A percentile compares a stretch with the other conserved stretches of the same genome.
Conservation (phyloP, 179 eudicot genomes). For the Drosera spatulata region DNA sequence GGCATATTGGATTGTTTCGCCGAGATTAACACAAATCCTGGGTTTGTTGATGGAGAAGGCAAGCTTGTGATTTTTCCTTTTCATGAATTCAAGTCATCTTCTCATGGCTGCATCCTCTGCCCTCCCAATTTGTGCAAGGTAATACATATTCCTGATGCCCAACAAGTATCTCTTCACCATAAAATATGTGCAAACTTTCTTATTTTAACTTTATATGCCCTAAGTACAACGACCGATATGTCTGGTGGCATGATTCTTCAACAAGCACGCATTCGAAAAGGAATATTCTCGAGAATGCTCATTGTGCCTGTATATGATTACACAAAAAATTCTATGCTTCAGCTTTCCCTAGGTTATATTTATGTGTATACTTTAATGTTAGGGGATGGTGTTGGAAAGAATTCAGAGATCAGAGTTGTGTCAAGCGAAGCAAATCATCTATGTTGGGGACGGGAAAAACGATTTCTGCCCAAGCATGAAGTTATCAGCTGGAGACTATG, state of each 20-base stretch:
- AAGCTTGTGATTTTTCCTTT: slow-evolving; percentile 67
- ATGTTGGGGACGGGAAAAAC: slow-evolving; percentile 58
- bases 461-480: slow-evolving; percentile 65
- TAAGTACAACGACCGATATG: too few species aligned
- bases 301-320: too few species aligned
- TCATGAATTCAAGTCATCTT: slow-evolving; percentile 27
- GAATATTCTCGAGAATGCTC: too few species aligned
- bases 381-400: slow-evolving; percentile 46
- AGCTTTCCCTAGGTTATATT: too few species aligned
- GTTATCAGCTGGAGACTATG: slow-evolving; percentile 32
- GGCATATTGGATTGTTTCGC: slow-evolving; percentile 45
- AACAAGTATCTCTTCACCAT: too few species aligned
- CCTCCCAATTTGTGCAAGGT: slow-evolving; percentile 93
- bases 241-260: too few species aligned
- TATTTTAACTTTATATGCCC: too few species aligned
- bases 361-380: not conserved
- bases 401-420: slow-evolving; percentile 21
- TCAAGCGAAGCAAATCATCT: slow-evolving; percentile 27
- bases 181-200: too few species aligned
- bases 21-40: slow-evolving; percentile 57
- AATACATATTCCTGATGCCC: not conserved
- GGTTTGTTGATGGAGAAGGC: slow-evolving; percentile 37
- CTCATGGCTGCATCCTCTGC: slow-evolving; percentile 66
- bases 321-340: too few species aligned
- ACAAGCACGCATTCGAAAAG: too few species aligned